These are phyloP conservation scores for Phanerochaete sordida DNA, from an alignment of 768 basidiomycete species.

Conservation along the genomic window DNA sequence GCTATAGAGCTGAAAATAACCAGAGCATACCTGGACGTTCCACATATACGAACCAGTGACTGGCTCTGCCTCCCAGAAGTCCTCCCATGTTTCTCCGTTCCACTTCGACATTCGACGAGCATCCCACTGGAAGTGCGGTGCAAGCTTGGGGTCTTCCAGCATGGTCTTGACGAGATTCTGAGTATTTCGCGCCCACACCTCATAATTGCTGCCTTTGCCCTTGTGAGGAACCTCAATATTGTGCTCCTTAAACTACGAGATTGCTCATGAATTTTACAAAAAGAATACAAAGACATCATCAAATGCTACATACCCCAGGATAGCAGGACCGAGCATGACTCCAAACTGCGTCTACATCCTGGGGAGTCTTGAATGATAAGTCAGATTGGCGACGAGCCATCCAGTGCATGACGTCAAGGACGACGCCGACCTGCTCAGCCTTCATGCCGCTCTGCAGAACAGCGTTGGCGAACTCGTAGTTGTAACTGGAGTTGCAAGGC, in stretches of 20 bases:
- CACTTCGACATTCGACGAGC: not conserved
- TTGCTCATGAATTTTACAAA: not conserved
- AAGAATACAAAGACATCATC: not conserved
- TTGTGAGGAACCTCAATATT: not conserved
- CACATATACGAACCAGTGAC: not conserved
- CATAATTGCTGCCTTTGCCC: not conserved
- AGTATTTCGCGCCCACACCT: not conserved
- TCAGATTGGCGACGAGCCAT: not conserved
- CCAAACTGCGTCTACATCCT: not conserved
- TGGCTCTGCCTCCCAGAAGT: not conserved
- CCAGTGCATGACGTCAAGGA: not conserved
- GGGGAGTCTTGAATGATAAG: not conserved
- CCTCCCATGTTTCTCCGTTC: not conserved
- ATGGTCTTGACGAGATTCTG: not conserved
- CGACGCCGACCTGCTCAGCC: not conserved
- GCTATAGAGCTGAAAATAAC: not conserved
- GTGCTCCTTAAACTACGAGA: not conserved
- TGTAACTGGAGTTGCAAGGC: not conserved
- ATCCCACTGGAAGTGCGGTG: not conserved
- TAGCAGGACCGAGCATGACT: not conserved
- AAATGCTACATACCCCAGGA: not conserved
- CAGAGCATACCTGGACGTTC: not conserved
- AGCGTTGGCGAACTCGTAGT: slow-evolving; percentile 17
- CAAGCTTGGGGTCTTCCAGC: not conserved
- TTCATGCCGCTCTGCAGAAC: not conserved